Percentiles rank a stretch among this genome's conserved stretches.
These are phyloP conservation scores for Tulasnella sp. DNA, from an alignment of 768 basidiomycete genomes.

Conservation along the genomic window DNA sequence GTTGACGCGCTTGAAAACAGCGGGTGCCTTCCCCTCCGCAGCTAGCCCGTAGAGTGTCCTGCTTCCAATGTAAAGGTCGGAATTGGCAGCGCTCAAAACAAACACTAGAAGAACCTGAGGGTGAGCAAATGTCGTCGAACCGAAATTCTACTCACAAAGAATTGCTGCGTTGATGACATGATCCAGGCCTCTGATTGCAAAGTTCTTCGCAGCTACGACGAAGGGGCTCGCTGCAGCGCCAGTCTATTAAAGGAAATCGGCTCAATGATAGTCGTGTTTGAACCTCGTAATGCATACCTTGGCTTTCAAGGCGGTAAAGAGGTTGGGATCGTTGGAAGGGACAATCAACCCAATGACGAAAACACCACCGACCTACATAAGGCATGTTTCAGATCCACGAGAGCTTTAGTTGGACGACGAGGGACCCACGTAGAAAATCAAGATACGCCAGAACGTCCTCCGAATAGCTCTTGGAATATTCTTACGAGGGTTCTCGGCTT, in stretches of 20 bases:
- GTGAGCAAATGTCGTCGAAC: background rate
- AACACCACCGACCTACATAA: constrained; percentile 31
- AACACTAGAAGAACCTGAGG: background rate
- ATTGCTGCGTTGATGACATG: constrained; percentile 44
- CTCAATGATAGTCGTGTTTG: background rate
- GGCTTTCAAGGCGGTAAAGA: constrained; percentile 33
- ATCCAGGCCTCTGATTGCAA: constrained; percentile 45
- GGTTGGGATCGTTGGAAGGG: constrained; percentile 39
- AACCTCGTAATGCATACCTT: constrained; percentile 6
- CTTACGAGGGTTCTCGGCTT: constrained; percentile 57
- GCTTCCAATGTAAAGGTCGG: constrained; percentile 42
- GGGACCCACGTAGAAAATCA: constrained; percentile 50
- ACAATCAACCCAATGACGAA: constrained; percentile 63
- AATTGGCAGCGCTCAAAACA: constrained; percentile 45
- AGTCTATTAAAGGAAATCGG: constrained; percentile 17
- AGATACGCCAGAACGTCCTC: constrained; percentile 44
- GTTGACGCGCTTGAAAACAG: constrained; percentile 21
- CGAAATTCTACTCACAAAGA: constrained; percentile 1
- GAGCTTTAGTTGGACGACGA: background rate
- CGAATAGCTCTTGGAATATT: constrained; percentile 60
- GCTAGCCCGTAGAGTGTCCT: constrained; percentile 21
- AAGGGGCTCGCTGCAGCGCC: constrained; percentile 54
- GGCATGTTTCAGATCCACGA: background rate
- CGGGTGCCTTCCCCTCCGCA: constrained; percentile 21
- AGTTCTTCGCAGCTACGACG: constrained; percentile 39